A percentile compares a stretch with the other conserved stretches of the same genome.
These are phyloP conservation scores for Hypsizygus marmoreus DNA, from an alignment of 768 basidiomycete species.

Conservation along the genomic window DNA sequence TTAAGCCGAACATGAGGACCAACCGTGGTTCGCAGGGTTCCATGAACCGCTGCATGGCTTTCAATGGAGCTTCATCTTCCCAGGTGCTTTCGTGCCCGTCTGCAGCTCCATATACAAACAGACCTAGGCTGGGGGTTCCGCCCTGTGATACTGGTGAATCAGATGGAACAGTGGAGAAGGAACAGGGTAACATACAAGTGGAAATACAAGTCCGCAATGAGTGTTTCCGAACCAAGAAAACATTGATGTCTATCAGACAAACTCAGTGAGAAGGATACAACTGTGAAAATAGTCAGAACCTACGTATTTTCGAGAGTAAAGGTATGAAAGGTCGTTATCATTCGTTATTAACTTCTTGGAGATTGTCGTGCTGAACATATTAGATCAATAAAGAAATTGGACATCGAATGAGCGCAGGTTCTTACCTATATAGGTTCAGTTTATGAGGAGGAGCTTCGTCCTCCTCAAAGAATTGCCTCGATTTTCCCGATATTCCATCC, in stretches of 20 bases:
- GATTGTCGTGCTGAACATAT: constrained; percentile 36
- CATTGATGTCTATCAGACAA: constrained; percentile 25
- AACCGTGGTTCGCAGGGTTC: constrained; percentile 42
- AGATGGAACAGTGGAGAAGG: neutral
- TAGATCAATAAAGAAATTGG: neutral
- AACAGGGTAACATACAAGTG: constrained; percentile 27
- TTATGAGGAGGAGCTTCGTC: constrained; percentile 19
- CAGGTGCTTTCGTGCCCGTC: constrained; percentile 31
- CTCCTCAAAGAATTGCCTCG: constrained; percentile 33
- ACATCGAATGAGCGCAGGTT: neutral
- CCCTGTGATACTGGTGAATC: constrained; percentile 31
- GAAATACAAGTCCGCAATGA: constrained; percentile 28
- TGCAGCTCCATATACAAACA: constrained; percentile 31
- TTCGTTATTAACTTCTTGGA: constrained; percentile 39
- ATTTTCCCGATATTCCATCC: constrained; percentile 49
- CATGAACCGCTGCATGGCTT: constrained; percentile 31
- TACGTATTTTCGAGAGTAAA: constrained; percentile 30
- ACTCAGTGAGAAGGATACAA: neutral
- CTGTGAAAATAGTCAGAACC: neutral
- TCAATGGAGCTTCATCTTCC: constrained; percentile 30
- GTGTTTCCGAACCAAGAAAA: constrained; percentile 39
- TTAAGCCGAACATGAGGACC: no score
- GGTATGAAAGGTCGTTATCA: constrained; percentile 38
- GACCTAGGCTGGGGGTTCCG: constrained; percentile 28
- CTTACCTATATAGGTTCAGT: constrained; percentile 47